Conservation (phyloP, 306 rosid genomes). For the Hippophae gyantsensis region DNA sequence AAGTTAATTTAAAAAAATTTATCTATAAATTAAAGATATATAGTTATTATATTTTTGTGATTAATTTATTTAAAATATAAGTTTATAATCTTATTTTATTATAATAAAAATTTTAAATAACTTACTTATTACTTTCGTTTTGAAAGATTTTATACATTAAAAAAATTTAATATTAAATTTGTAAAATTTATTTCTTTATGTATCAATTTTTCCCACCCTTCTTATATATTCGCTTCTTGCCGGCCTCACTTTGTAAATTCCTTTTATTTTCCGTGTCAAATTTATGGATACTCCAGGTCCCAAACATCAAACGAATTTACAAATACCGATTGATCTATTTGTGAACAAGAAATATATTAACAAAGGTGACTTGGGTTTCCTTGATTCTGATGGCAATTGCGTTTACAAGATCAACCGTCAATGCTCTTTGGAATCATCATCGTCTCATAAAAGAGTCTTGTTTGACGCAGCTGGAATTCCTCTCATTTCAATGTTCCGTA, state of each 20-base stretch:
- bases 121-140: no score
- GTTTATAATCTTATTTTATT: no score
- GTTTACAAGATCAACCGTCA: constrained; percentile 40
- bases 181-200: not conserved
- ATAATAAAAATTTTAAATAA: no score
- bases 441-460: constrained; percentile 29
- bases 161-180: not conserved
- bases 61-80: no score
- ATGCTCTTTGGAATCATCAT: constrained; percentile 23
- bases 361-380: constrained; percentile 40
- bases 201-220: not conserved
- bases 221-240: not conserved
- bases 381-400: constrained; percentile 32
- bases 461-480: constrained; percentile 42
- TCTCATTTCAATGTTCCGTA: constrained; percentile 40
- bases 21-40: no score
- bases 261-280: not conserved
- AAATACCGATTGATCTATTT: constrained; percentile 70
- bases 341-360: constrained; percentile 43
- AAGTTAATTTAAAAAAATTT: no score
- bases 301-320: constrained; percentile 9
- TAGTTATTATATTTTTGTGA: no score
- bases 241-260: not conserved
- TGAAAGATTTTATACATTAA: no score
- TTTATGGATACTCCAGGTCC: constrained; percentile 11